A percentile compares a stretch with the other conserved stretches of the same genome.
Evolutionary conservation across 495 filamentous ascomycete species (phyloP).

Genomic region (Hapsidospora chrysogenum): DNA sequence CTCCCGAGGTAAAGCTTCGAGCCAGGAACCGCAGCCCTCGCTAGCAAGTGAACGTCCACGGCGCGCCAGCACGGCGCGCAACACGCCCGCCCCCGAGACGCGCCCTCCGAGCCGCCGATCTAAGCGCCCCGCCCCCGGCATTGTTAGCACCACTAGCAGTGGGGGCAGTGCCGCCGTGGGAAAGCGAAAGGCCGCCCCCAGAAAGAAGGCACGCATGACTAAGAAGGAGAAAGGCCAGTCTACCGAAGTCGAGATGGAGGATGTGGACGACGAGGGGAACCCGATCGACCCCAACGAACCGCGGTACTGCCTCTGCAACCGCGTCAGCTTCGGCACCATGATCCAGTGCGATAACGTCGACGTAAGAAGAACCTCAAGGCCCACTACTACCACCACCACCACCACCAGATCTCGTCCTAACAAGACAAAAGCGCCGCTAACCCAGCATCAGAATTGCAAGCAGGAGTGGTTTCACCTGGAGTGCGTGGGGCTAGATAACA

Average conservation of each 20-base stretch:
- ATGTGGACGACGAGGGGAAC: slow-evolving; percentile 50
- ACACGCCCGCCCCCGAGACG: slow-evolving; percentile 34
- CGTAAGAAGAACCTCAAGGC: slow-evolving; percentile 34
- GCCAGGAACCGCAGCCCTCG: slow-evolving; percentile 27
- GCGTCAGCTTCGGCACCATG: slow-evolving; percentile 90
- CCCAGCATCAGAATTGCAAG: slow-evolving; percentile 35
- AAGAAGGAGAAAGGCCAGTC: slow-evolving; percentile 29
- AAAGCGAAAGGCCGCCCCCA: slow-evolving; percentile 62
- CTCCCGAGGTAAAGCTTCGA: slow-evolving; percentile 31
- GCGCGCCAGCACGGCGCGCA: slow-evolving; percentile 38
- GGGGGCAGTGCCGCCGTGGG: slow-evolving; percentile 60
- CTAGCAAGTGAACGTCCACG: slow-evolving; percentile 33
- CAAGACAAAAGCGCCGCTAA: slow-evolving; percentile 7
- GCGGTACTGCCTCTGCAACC: slow-evolving; percentile 77
- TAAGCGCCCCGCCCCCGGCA: slow-evolving; percentile 64
- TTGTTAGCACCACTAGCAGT: slow-evolving; percentile 50
- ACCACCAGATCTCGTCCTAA: neutral
- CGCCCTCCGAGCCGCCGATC: slow-evolving; percentile 28
- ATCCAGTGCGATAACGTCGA: slow-evolving; percentile 83
- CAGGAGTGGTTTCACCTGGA: slow-evolving; percentile 89
- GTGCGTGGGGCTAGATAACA: slow-evolving; percentile 64
- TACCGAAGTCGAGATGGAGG: slow-evolving; percentile 23
- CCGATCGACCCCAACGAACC: slow-evolving; percentile 78
- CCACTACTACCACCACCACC: neutral
- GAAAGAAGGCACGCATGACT: slow-evolving; percentile 36